Evolutionary conservation across 78 protist genomes (phyloP).

Genomic region (Emiliania huxleyi): DNA sequence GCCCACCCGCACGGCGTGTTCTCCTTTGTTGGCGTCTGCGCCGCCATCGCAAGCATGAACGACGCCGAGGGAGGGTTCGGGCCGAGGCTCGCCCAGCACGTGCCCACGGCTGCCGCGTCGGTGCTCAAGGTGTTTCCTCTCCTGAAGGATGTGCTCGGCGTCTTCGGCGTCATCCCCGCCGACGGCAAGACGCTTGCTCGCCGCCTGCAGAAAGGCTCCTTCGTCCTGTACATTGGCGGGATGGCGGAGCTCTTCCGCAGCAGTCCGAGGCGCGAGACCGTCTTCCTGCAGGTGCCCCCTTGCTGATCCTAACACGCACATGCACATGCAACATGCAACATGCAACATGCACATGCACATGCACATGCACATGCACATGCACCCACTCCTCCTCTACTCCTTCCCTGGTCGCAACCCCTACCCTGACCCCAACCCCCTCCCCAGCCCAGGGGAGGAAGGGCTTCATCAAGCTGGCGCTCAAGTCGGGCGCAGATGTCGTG

Average conservation of each 20-base stretch:
- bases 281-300: background rate
- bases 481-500: background rate
- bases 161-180: background rate
- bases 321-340: too few species aligned
- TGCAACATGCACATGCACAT: too few species aligned
- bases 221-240: background rate
- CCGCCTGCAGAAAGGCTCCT: background rate
- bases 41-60: background rate
- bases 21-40: background rate
- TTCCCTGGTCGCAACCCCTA: too few species aligned
- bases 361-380: too few species aligned
- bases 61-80: background rate
- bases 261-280: background rate
- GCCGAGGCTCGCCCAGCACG: background rate
- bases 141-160: background rate
- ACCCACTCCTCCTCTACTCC: too few species aligned
- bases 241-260: slow-evolving; percentile 4
- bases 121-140: background rate
- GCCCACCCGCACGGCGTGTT: slow-evolving; percentile 14
- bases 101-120: slow-evolving; percentile 1
- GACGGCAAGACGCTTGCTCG: background rate
- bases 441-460: too few species aligned
- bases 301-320: too few species aligned
- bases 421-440: too few species aligned
- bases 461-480: slow-evolving; percentile 11